Evolutionary conservation across 495 filamentous ascomycete species (phyloP), one percentile per base, ranked within the genome.

Genomic region (Aspergillus avenaceus): DNA sequence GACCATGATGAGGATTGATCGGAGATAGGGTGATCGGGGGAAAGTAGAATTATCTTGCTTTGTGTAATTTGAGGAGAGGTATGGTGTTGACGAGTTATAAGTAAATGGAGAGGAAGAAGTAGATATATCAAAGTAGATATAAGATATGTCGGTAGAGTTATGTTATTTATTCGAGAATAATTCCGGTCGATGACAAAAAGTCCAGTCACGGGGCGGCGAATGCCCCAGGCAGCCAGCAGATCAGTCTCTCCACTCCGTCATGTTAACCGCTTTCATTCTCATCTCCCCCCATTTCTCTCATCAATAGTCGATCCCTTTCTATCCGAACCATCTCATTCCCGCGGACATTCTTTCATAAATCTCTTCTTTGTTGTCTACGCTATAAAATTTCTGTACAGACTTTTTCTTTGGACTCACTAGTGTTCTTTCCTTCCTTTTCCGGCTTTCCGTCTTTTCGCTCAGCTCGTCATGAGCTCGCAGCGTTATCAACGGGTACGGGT

Each of bases 401-500:
- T 12, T 28, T 25, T 28, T 7, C n/a, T 21, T 41, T 40, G 14
- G 21, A 16, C 18, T 31, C 28, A n/a, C 25, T 36, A 31, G 13
- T 16, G 31, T 24, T 25, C 27, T 55, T 47, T 52, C 34, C 41
- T 45, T 41, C 53, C 51, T 31, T 47, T 52, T 49, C 52, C 47
- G 56, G 21, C 36, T 34, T 51, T 48, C 34, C 50, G 42, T 44
- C 14, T 43, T 31, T 49, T 55, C 60, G 72, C 69, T 70, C 66
- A 64, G 67, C 74, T 74, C 73, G 74, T 67, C 67, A 89, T 83
- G 77, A 90, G 85, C 78, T 77, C 86, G 63, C 87, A 89, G 74
- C 84, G 87, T 50, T 96, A 96, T 71, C 86, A 91, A 70, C 77
- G 88, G 78, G 90, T 93, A 80, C 49, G 84, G 73, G 16, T 46